Evolutionary conservation across 208 protist genomes (phyloP).

Genomic region (Trichomonas gallinae): DNA sequence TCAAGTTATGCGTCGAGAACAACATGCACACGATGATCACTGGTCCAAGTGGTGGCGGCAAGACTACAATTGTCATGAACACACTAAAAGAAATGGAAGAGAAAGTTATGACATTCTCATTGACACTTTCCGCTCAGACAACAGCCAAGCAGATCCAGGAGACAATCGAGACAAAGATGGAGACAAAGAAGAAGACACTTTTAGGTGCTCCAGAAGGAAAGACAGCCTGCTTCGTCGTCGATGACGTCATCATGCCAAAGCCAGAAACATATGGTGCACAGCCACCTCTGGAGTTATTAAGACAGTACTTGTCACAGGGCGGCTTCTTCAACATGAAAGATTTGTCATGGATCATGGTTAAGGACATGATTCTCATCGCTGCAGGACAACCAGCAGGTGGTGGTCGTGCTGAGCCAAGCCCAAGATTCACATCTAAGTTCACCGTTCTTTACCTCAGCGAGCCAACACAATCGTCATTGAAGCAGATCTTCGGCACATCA

Average conservation of each 20-base stretch:
- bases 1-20: not conserved
- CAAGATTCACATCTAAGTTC: constrained; percentile 39
- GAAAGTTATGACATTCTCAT: constrained; percentile 15
- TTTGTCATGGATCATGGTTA: constrained; percentile 53
- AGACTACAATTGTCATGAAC: constrained; percentile 58
- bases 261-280: constrained; percentile 76
- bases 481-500: constrained; percentile 39
- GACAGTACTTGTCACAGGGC: constrained; percentile 62
- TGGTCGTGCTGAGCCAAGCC: constrained; percentile 37
- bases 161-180: constrained; percentile 82
- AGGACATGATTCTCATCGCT: constrained; percentile 39
- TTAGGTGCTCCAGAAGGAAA: constrained; percentile 69
- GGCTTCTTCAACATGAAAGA: constrained; percentile 79
- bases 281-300: constrained; percentile 73
- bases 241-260: constrained; percentile 83
- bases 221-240: constrained; percentile 69
- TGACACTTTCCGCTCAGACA: constrained; percentile 84
- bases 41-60: constrained; percentile 50
- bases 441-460: constrained; percentile 31
- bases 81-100: constrained; percentile 12
- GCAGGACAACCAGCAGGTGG: constrained; percentile 46
- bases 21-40: constrained; percentile 58
- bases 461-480: constrained; percentile 16
- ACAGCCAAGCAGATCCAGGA: constrained; percentile 74
- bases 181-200: constrained; percentile 67